A percentile compares a stretch with the other conserved stretches of the same genome.
Evolutionary conservation across 768 basidiomycete genomes (phyloP).

Genomic region (Leccinellum rugosiceps): DNA sequence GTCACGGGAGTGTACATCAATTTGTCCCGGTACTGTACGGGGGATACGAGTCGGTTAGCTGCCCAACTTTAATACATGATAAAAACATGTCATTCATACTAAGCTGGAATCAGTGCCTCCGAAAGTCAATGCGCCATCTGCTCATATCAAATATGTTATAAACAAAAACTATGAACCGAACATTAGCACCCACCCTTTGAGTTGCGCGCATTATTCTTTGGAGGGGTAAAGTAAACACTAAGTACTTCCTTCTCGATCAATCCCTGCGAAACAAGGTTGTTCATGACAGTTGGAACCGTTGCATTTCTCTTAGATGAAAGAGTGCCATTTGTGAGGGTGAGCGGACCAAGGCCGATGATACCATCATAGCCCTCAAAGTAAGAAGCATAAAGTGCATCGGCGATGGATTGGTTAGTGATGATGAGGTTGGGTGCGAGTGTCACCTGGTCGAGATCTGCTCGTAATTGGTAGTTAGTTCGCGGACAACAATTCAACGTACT

Average conservation of each 20-base stretch:
- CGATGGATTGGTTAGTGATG: constrained; percentile 30
- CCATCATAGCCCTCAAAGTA: constrained; percentile 24
- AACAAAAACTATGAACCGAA: neutral
- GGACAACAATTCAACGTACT: neutral
- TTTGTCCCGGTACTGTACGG: constrained; percentile 16
- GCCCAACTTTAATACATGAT: neutral
- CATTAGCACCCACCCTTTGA: neutral
- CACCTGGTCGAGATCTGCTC: constrained; percentile 25
- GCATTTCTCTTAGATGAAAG: neutral
- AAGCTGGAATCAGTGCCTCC: neutral
- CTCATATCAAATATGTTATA: neutral
- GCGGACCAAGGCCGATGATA: constrained; percentile 26
- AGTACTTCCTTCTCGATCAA: constrained; percentile 12
- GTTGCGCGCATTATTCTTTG: too few relatives aligned
- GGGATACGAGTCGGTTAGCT: neutral
- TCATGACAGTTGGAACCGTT: constrained; percentile 19
- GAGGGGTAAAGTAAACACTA: neutral
- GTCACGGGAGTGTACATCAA: constrained; percentile 28
- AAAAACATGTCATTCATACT: neutral
- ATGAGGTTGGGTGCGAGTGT: constrained; percentile 22
- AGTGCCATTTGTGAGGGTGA: constrained; percentile 11
- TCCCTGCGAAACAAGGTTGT: constrained; percentile 19
- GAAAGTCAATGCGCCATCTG: neutral
- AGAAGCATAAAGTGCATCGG: constrained; percentile 16
- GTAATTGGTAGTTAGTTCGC: neutral